A percentile compares a stretch with the other conserved stretches of the same genome.
phyloP scores from a whole-genome alignment of 148 eudicot species.

The Pharnaceum exiguum region DNA sequence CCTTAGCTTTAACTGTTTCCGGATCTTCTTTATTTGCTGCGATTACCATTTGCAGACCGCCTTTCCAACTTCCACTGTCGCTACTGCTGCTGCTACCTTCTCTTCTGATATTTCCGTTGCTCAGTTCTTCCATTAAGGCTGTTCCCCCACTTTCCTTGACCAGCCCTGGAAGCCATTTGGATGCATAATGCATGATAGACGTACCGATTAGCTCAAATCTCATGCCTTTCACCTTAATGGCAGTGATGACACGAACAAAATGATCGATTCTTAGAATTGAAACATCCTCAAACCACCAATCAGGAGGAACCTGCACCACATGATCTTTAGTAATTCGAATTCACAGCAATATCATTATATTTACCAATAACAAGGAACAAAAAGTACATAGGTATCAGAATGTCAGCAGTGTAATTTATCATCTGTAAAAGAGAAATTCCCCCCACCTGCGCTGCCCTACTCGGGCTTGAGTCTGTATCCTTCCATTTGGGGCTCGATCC shows the following conservation, averaged over 20 bases:
- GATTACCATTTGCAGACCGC: conserved; percentile 74
- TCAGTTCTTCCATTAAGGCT: conserved; percentile 27
- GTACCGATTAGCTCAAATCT: conserved; percentile 78
- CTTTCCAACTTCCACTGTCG: conserved; percentile 48
- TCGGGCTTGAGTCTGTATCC: conserved; percentile 63
- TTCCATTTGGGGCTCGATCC: conserved; percentile 80
- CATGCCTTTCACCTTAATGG: conserved; percentile 97
- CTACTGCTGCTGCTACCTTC: conserved; percentile 25
- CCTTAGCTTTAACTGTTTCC: conserved; percentile 49
- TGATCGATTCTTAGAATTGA: conserved; percentile 87
- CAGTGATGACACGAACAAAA: conserved; percentile 90
- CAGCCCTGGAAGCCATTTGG: conserved; percentile 81
- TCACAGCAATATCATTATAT: no score
- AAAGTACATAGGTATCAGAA: no score
- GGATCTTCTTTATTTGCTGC: conserved; percentile 43
- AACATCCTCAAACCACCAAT: conserved; percentile 99
- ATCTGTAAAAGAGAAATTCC: no score
- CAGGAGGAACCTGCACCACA: conserved; percentile 59
- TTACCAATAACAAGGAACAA: no score
- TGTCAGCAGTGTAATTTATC: no score
- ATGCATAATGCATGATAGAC: conserved; percentile 69
- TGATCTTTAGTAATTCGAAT: no score
- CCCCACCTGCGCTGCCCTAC: conserved; percentile 48
- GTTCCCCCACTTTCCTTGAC: conserved; percentile 40
- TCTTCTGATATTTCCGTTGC: conserved; percentile 23